phyloP scores from a whole-genome alignment of 2,329 filamentous ascomycete genomes.

The Penicillium occitanis region DNA sequence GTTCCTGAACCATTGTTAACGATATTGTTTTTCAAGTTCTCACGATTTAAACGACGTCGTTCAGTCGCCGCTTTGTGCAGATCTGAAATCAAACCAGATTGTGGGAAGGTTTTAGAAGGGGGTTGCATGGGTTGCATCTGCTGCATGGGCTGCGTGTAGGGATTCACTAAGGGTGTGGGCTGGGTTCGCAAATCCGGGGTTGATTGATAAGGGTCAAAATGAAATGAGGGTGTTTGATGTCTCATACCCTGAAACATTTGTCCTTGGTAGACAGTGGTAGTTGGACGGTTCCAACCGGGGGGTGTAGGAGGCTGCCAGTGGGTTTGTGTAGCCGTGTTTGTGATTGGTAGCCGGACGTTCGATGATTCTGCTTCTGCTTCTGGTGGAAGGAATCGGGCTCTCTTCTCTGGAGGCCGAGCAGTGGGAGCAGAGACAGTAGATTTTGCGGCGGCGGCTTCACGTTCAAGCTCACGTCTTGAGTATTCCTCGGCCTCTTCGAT shows the following conservation, averaged over 20 bases:
- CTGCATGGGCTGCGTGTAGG: neutral
- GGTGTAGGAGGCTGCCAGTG: slow-evolving; percentile 7
- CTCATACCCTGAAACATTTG: slow-evolving; percentile 18
- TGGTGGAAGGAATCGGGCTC: slow-evolving; percentile 13
- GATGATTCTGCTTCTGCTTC: neutral
- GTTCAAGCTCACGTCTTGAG: neutral
- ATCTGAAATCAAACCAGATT: neutral
- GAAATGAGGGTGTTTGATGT: neutral
- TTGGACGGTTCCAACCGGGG: slow-evolving; percentile 16
- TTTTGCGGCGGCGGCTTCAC: slow-evolving; percentile 24
- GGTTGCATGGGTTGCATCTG: neutral
- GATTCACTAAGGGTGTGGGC: neutral
- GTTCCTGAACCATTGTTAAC: slow-evolving; percentile 18
- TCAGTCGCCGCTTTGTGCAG: neutral
- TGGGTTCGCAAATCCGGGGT: neutral
- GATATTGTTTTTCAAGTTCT: neutral
- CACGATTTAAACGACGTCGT: neutral
- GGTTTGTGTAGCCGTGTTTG: neutral
- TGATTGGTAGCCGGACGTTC: neutral
- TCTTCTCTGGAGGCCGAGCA: slow-evolving; percentile 16
- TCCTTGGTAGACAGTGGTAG: slow-evolving; percentile 18
- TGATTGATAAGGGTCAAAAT: neutral
- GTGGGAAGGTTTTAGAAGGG: neutral
- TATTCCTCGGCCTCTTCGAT: slow-evolving; percentile 20
- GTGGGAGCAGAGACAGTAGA: neutral